Percentiles rank a stretch among this genome's conserved stretches.
Conservation (phyloP, 306 rosid genomes). For the Castanea mollissima region DNA sequence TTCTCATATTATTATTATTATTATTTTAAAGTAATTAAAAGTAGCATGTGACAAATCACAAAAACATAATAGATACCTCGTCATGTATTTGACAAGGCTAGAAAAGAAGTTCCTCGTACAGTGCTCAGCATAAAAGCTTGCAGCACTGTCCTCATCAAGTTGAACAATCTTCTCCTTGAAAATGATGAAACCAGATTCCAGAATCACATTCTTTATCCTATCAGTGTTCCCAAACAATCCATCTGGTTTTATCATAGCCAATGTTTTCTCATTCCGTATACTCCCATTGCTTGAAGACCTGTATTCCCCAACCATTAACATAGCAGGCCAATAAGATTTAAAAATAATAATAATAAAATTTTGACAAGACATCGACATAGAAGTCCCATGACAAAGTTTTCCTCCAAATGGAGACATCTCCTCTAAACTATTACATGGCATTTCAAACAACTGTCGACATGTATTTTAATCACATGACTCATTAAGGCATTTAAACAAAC, state of each 20-base stretch:
- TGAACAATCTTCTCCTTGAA: conserved; percentile 46
- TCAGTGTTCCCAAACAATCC: conserved; percentile 69
- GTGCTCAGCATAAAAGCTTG: conserved; percentile 67
- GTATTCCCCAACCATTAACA: conserved; percentile 7
- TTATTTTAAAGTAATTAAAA: background rate
- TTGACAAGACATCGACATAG: too few relatives aligned
- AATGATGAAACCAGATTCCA: conserved; percentile 60
- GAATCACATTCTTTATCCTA: conserved; percentile 49
- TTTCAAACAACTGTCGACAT: too few relatives aligned
- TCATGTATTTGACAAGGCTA: conserved; percentile 69
- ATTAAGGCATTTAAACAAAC: too few relatives aligned
- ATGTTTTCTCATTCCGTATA: conserved; percentile 46
- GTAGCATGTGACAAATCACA: background rate
- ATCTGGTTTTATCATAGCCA: conserved; percentile 83
- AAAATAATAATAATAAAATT: background rate
- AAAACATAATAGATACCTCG: conserved; percentile 51
- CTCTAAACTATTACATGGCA: too few relatives aligned
- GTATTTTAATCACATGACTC: too few relatives aligned
- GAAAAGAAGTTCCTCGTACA: conserved; percentile 66
- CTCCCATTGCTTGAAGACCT: conserved; percentile 46
- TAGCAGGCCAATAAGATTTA: background rate
- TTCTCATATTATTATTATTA: too few relatives aligned
- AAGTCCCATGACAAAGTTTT: background rate
- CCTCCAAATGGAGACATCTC: too few relatives aligned
- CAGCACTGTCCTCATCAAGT: conserved; percentile 58